Evolutionary conservation across 352 stramenopile genomes (phyloP).

Genomic region (Globisporangium sylvaticum): DNA sequence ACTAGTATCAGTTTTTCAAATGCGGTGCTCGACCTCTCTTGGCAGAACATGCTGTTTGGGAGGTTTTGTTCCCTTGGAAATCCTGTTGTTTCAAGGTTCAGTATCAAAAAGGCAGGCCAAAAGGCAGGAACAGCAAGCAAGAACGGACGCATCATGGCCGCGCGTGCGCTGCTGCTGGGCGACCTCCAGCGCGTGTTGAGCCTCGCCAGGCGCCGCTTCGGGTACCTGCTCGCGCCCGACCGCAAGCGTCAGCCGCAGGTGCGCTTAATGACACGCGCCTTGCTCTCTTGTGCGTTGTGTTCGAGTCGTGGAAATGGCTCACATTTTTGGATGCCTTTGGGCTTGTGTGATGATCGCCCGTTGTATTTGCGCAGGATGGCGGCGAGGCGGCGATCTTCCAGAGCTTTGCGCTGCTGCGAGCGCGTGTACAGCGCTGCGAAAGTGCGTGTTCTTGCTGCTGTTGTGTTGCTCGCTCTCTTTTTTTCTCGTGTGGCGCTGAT

Average conservation of each 20-base stretch:
- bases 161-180: constrained; percentile 57
- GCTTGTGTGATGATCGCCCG: not conserved
- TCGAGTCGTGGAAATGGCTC: not conserved
- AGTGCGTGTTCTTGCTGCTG: constrained; percentile 28
- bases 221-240: constrained; percentile 35
- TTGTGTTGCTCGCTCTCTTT: not conserved
- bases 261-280: not conserved
- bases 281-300: not conserved
- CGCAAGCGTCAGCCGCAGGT: constrained; percentile 22
- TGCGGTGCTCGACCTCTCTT: too few species aligned
- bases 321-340: not conserved
- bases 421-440: constrained; percentile 53
- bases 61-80: too few species aligned
- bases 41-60: too few species aligned
- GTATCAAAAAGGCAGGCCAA: not conserved
- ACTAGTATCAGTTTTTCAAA: too few species aligned
- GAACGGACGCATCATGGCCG: constrained; percentile 13
- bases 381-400: constrained; percentile 50
- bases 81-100: not conserved
- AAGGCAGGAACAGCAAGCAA: not conserved
- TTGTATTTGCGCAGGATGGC: constrained; percentile 30
- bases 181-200: constrained; percentile 73
- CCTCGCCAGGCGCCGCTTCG: constrained; percentile 50
- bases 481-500: not conserved
- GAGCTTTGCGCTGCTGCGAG: constrained; percentile 53